Conservation (phyloP, 106 monocot species). For the Allium fistulosum region DNA sequence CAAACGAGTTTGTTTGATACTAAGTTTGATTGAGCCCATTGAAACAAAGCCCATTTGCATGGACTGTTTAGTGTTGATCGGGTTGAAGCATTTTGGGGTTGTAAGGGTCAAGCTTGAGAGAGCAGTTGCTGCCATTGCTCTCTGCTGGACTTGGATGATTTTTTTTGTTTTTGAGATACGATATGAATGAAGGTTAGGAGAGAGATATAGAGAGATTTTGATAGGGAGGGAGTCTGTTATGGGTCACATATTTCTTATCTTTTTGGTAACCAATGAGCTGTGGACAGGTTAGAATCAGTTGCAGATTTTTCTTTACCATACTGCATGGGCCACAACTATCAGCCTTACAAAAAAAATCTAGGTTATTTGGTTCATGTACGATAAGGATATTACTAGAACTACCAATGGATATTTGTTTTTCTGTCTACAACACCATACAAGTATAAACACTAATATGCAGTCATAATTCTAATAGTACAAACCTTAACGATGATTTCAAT, state of each 20-base stretch:
- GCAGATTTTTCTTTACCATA: constrained; percentile 4
- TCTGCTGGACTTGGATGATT: not conserved
- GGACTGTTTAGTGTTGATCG: not conserved
- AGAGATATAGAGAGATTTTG: not conserved
- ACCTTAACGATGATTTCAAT: not conserved
- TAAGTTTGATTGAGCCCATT: not conserved
- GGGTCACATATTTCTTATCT: constrained; percentile 53
- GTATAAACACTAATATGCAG: not conserved
- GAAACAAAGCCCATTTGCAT: not conserved
- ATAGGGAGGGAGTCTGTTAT: not conserved
- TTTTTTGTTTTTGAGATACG: not conserved
- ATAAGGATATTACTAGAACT: not conserved
- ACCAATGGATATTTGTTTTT: constrained; percentile 1
- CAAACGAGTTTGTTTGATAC: not conserved
- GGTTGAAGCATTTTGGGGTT: constrained; percentile 5
- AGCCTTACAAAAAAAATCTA: not conserved
- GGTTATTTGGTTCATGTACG: not conserved
- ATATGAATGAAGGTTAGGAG: not conserved
- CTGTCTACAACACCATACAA: not conserved
- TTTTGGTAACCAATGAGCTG: constrained; percentile 14
- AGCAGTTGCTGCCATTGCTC: constrained; percentile 34
- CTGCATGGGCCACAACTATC: no score
- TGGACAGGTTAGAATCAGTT: not conserved
- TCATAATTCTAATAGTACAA: no score
- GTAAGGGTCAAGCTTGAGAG: constrained; percentile 38